Base-by-base conservation (phyloP, 257 asterid genomes). In the Nicotiana obtusifolia region DNA sequence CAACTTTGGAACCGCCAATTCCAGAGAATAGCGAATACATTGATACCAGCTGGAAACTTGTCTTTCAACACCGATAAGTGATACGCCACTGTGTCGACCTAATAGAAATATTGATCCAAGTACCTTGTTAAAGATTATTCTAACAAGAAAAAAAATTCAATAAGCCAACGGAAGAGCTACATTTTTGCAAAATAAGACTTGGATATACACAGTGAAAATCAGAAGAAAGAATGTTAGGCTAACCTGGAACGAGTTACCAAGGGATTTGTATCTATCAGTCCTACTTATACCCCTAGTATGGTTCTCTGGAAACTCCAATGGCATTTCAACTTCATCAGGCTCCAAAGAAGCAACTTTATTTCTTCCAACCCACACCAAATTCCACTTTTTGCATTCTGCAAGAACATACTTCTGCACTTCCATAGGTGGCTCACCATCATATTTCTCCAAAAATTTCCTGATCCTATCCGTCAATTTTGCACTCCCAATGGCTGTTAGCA, bases 221-320 rank as follows among this genome's bases (percentile, higher is more conserved):
- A 10, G 47, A 44, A 64, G 35, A 26, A 60, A 24, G 44, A 35
- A 5, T 24, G 31, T 76, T 19, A 53, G 26, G 68, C 57, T 13
- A 52, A 52, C 56, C 56, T 52, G 56, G 56, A 52, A 13, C 15
- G 56, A 52, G 56, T 52, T 52, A 13, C 56, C 56, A 52, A 52
- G 56, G 17, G 19, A 52, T 15, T 52, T 52, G 56, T 52, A 52
- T 26, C 94, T 78, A 7, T 92, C 94, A 0, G 90, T 90, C 67
- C 94, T 81, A 57, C 92, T 90, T 3, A 89, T 87, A 14, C 94
- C 97, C 44, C 94, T 86, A 0, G 97, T 92, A 82, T 92, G 97
- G 84, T 90, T 52, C 56, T 52, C 1, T 52, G 56, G 56, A 52
- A 52, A 52, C 19, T 19, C 56, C 56, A 52, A 52, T 52, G 14